Evolutionary conservation across 2,329 filamentous ascomycete genomes (phyloP).

Genomic region (Raffaelea ambrosiae): DNA sequence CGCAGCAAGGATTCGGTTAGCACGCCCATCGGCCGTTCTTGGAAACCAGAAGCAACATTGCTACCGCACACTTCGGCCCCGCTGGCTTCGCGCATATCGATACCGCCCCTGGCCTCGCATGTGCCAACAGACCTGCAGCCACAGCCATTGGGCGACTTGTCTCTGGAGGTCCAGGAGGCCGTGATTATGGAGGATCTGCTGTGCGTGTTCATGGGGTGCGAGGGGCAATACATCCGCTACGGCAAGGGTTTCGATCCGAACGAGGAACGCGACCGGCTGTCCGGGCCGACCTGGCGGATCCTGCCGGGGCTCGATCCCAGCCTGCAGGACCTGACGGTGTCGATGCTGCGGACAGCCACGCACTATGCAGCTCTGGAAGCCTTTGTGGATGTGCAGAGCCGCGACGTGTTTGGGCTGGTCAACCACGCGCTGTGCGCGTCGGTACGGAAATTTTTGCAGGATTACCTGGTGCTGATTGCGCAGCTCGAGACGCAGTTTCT

Average conservation of each 20-base stretch:
- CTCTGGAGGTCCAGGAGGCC: conserved; percentile 74
- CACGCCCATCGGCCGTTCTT: conserved; percentile 25
- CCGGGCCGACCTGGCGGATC: conserved; percentile 74
- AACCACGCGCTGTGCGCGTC: conserved; percentile 96
- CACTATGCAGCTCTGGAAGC: conserved; percentile 87
- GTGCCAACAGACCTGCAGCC: conserved; percentile 64
- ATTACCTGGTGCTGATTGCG: conserved; percentile 86
- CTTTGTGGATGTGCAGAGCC: conserved; percentile 89
- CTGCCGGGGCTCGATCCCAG: conserved; percentile 82
- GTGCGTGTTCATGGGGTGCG: conserved; percentile 96
- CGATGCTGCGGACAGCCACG: conserved; percentile 89
- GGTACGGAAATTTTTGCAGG: conserved; percentile 81
- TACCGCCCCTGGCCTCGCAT: conserved; percentile 62
- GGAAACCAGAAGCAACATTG: conserved; percentile 74
- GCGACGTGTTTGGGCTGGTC: conserved; percentile 86
- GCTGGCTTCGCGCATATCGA: conserved; percentile 50
- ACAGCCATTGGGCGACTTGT: conserved; percentile 58
- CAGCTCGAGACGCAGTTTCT: conserved; percentile 91
- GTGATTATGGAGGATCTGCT: conserved; percentile 83
- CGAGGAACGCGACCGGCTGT: conserved; percentile 77
- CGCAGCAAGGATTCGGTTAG: not conserved
- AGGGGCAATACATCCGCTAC: conserved; percentile 95
- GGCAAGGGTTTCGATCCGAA: conserved; percentile 71
- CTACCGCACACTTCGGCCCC: conserved; percentile 61
- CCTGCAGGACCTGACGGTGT: conserved; percentile 73